Evolutionary conservation across 1,284 basidiomycete species (phyloP).

Genomic region (Heterobasidion annosum): DNA sequence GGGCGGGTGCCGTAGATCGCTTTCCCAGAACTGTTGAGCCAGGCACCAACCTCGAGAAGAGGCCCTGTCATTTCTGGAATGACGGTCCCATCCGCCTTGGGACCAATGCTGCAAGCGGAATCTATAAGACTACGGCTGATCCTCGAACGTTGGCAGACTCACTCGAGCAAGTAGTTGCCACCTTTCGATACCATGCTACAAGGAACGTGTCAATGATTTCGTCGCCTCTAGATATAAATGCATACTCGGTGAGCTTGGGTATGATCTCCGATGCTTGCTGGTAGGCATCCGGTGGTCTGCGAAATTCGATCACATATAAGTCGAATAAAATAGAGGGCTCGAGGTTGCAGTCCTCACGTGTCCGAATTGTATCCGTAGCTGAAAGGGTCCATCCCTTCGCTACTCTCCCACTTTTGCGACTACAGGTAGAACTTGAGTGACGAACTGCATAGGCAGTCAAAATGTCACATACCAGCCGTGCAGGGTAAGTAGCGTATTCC

Average conservation of each 20-base stretch:
- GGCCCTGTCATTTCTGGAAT: conserved; percentile 10
- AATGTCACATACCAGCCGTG: conserved; percentile 21
- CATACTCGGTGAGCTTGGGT: conserved; percentile 12
- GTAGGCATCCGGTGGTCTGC: conserved; percentile 14
- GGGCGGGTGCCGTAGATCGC: conserved; percentile 20
- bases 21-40: conserved; percentile 22
- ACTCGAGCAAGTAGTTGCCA: conserved; percentile 13
- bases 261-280: conserved; percentile 10
- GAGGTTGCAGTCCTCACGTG: conserved; percentile 6
- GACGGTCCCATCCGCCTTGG: conserved; percentile 11
- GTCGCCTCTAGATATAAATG: background rate
- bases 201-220: too few relatives aligned
- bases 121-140: background rate
- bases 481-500: conserved; percentile 43
- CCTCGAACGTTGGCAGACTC: background rate
- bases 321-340: conserved; percentile 1
- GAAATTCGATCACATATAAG: conserved; percentile 16
- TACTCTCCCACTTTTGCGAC: conserved; percentile 46
- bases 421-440: conserved; percentile 11
- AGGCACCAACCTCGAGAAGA: conserved; percentile 14
- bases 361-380: conserved; percentile 24
- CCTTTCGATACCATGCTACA: conserved; percentile 13
- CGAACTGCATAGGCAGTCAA: background rate
- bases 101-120: background rate
- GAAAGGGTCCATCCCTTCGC: conserved; percentile 40